Conservation (phyloP, 179 eudicot genomes). For the Drosera spatulata region DNA sequence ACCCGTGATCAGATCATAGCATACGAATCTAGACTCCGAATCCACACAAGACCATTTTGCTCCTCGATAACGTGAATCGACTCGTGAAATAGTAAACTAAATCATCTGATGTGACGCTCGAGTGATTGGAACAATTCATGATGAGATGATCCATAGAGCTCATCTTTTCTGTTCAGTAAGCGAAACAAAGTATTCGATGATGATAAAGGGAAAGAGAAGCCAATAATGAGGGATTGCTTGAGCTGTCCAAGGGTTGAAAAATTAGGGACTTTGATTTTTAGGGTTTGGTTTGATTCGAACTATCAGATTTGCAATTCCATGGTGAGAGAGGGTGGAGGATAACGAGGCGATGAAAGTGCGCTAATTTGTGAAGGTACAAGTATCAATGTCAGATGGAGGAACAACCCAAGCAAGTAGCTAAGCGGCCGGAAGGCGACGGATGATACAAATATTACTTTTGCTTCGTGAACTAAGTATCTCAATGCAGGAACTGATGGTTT, state of each 20-base stretch:
- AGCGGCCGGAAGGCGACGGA: too few relatives aligned
- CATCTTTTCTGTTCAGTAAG: constrained; percentile 68
- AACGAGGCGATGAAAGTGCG: too few relatives aligned
- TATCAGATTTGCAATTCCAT: constrained; percentile 71
- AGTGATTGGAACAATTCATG: constrained; percentile 46
- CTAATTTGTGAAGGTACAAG: too few relatives aligned
- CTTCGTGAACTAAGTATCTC: too few relatives aligned
- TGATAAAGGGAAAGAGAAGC: constrained; percentile 17
- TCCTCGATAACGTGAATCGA: constrained; percentile 24
- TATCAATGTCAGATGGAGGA: too few relatives aligned
- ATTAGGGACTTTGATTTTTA: constrained; percentile 42
- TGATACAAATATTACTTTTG: too few relatives aligned
- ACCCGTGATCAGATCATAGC: constrained; percentile 33
- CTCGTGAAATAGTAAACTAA: constrained; percentile 43
- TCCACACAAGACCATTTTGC: constrained; percentile 41
- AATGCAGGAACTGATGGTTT: too few relatives aligned
- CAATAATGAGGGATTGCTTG: constrained; percentile 23
- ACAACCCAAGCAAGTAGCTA: too few relatives aligned
- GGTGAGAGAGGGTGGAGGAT: too few relatives aligned
- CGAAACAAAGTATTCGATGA: constrained; percentile 19
- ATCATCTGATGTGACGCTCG: constrained; percentile 71
- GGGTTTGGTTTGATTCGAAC: constrained; percentile 50
- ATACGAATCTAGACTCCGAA: constrained; percentile 71
- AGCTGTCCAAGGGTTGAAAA: constrained; percentile 41
- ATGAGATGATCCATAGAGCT: constrained; percentile 31